phyloP scores from a whole-genome alignment of 169 alveolate genomes.

The Plasmodium gallinaceum region DNA sequence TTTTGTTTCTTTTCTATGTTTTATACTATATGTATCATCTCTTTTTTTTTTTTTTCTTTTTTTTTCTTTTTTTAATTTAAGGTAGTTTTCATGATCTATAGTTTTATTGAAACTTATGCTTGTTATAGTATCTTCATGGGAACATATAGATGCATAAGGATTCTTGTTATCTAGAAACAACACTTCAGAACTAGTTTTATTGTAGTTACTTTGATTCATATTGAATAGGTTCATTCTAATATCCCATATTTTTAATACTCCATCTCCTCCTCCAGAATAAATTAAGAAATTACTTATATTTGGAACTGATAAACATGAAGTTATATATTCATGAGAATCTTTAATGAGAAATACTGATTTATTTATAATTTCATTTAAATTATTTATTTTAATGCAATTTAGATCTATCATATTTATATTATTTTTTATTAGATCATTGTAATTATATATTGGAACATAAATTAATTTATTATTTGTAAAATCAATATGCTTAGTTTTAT shows the following conservation, averaged over 20 bases:
- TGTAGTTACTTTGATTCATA: slow-evolving; percentile 4
- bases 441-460: slow-evolving; percentile 61
- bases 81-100: slow-evolving; percentile 17
- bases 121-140: slow-evolving; percentile 73
- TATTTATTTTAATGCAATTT: slow-evolving; percentile 39
- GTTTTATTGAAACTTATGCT: slow-evolving; percentile 72
- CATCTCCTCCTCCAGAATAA: slow-evolving; percentile 87
- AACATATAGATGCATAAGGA: slow-evolving; percentile 70
- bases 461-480: slow-evolving; percentile 30
- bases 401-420: slow-evolving; percentile 64
- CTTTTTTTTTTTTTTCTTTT: neutral
- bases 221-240: slow-evolving; percentile 75
- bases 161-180: slow-evolving; percentile 42
- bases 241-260: slow-evolving; percentile 85
- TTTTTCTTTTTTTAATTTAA: slow-evolving; percentile 26
- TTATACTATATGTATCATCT: neutral
- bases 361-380: slow-evolving; percentile 29
- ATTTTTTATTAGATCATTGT: slow-evolving; percentile 47
- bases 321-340: slow-evolving; percentile 54
- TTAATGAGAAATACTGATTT: slow-evolving; percentile 45
- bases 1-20: neutral
- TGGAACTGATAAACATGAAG: slow-evolving; percentile 61
- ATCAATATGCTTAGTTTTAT: slow-evolving; percentile 52
- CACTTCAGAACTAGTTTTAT: neutral
- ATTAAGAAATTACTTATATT: slow-evolving; percentile 68